Conservation (phyloP, 2,329 filamentous ascomycete genomes). For the Monosporascus ibericus region DNA sequence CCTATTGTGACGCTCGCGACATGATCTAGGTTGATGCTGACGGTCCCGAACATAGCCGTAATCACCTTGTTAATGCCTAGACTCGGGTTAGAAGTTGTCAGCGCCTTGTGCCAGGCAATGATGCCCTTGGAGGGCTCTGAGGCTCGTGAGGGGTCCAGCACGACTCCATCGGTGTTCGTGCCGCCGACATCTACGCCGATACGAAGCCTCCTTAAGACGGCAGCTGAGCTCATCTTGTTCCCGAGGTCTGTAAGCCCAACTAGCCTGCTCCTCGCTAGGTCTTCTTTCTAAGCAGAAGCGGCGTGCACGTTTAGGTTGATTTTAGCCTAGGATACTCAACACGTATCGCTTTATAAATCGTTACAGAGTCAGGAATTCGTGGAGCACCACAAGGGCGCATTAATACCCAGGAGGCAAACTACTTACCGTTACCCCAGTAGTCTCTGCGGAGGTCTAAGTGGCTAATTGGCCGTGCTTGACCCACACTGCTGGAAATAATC, state of each 20-base stretch:
- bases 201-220: constrained; percentile 14
- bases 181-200: constrained; percentile 30
- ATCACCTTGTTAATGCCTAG: constrained; percentile 40
- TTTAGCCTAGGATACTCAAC: no score
- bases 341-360: no score
- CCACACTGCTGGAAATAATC: background rate
- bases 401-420: no score
- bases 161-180: constrained; percentile 49
- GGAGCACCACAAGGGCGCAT: no score
- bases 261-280: no score
- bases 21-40: constrained; percentile 21
- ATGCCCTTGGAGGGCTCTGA: constrained; percentile 34
- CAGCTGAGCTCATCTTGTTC: constrained; percentile 9
- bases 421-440: no score
- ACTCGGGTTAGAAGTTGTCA: constrained; percentile 42
- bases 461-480: background rate
- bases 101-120: constrained; percentile 42
- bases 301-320: no score
- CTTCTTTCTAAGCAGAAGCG: no score
- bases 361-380: no score
- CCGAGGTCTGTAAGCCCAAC: no score
- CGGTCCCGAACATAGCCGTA: constrained; percentile 32
- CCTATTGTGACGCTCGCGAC: constrained; percentile 47
- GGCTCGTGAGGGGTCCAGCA: constrained; percentile 36
- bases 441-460: no score